phyloP scores from a whole-genome alignment of 345 rosid genomes.

The Ceriops zippeliana region DNA sequence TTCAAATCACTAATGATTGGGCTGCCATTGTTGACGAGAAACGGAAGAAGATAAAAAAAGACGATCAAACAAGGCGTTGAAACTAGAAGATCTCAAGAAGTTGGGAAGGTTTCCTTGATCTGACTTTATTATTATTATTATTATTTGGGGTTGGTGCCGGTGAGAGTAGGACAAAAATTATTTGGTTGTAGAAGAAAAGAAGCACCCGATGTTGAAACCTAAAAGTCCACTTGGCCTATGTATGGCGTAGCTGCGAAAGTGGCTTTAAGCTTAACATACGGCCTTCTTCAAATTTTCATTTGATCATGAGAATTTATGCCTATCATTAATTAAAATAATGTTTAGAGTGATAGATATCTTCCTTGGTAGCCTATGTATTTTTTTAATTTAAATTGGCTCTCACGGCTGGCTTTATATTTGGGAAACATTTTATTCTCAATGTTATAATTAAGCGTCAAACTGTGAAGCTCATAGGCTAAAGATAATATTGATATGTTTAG shows the following conservation, averaged over 20 bases:
- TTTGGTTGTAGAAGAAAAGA: constrained; percentile 7
- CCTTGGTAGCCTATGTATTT: too few relatives aligned
- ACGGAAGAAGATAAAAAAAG: background rate
- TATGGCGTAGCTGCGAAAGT: constrained; percentile 12
- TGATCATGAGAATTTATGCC: too few relatives aligned
- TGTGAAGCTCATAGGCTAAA: too few relatives aligned
- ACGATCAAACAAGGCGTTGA: background rate
- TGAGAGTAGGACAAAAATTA: constrained; percentile 6
- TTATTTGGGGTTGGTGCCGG: background rate
- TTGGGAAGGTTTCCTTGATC: background rate
- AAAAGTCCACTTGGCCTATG: constrained; percentile 8
- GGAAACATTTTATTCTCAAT: too few relatives aligned
- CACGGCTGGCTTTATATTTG: too few relatives aligned
- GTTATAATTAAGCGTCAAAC: too few relatives aligned
- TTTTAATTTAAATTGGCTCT: too few relatives aligned
- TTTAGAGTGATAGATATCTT: too few relatives aligned
- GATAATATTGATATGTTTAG: too few relatives aligned
- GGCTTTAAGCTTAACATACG: background rate
- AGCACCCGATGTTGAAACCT: constrained; percentile 11
- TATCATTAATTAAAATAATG: too few relatives aligned
- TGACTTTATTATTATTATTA: background rate
- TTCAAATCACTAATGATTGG: constrained; percentile 16
- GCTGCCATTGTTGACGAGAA: constrained; percentile 25
- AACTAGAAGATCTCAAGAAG: background rate
- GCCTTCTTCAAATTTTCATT: too few relatives aligned